These are phyloP conservation scores for Lycium ferocissimum DNA, from an alignment of 257 asterid species.

Conservation along the genomic window DNA sequence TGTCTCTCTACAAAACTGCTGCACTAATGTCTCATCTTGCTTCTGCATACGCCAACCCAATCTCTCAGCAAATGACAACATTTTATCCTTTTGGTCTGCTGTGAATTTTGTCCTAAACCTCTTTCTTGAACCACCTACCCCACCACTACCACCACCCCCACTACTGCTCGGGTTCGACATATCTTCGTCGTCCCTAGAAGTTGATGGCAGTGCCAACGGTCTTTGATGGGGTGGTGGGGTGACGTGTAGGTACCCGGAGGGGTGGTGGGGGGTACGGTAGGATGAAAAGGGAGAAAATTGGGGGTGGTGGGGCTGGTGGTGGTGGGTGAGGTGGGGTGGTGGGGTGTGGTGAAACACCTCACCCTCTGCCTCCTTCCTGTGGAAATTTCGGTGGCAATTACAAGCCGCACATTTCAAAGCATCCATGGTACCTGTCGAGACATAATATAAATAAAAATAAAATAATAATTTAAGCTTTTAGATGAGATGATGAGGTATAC, in stretches of 20 bases:
- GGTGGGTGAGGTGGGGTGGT: conserved; percentile 27
- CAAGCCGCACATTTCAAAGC: conserved; percentile 80
- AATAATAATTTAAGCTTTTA: neutral
- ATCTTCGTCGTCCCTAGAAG: conserved; percentile 53
- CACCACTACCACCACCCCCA: conserved; percentile 45
- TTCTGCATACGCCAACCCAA: conserved; percentile 61
- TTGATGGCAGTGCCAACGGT: conserved; percentile 42
- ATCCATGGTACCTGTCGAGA: conserved; percentile 43
- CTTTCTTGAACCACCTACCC: conserved; percentile 44
- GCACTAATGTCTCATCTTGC: conserved; percentile 54
- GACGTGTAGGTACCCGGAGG: conserved; percentile 48
- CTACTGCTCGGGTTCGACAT: conserved; percentile 55
- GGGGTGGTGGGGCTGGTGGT: conserved; percentile 36
- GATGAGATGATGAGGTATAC: neutral
- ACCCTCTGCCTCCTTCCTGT: conserved; percentile 60
- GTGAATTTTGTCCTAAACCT: conserved; percentile 62
- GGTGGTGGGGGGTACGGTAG: conserved; percentile 37
- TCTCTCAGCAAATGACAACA: conserved; percentile 60
- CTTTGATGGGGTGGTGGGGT: conserved; percentile 42
- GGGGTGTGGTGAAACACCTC: conserved; percentile 36
- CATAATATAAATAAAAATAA: neutral
- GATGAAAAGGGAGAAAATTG: conserved; percentile 41
- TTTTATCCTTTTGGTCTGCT: conserved; percentile 58
- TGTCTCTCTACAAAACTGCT: conserved; percentile 59
- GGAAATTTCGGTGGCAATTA: conserved; percentile 85